phyloP scores from a whole-genome alignment of 768 basidiomycete genomes.

The Neoboletus magnificus region DNA sequence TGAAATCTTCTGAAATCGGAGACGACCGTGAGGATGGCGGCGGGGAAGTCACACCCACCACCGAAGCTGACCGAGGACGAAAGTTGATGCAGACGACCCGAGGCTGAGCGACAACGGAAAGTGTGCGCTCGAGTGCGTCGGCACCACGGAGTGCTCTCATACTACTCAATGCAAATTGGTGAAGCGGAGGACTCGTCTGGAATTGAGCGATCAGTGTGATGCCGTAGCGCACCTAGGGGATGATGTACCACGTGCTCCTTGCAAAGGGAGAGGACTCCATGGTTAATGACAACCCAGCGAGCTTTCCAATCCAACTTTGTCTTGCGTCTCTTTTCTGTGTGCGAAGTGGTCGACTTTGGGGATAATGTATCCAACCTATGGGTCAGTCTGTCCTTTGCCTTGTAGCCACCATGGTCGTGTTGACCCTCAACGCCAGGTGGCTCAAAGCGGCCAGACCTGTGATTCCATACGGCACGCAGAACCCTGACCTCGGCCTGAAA shows the following conservation, averaged over 20 bases:
- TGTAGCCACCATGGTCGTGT: neutral
- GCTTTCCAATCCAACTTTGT: constrained; percentile 58
- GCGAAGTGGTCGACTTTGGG: constrained; percentile 2
- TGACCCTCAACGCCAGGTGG: constrained; percentile 10
- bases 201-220: constrained; percentile 1
- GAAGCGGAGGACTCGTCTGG: constrained; percentile 40
- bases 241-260: constrained; percentile 47
- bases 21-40: constrained; percentile 25
- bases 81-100: constrained; percentile 45
- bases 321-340: constrained; percentile 27
- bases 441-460: constrained; percentile 29
- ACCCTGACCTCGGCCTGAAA: constrained; percentile 54
- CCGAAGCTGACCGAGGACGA: constrained; percentile 1
- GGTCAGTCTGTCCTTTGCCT: constrained; percentile 14
- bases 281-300: constrained; percentile 59
- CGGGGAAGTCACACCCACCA: constrained; percentile 10
- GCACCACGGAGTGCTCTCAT: constrained; percentile 44
- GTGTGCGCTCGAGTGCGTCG: constrained; percentile 38
- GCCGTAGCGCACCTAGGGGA: constrained; percentile 14
- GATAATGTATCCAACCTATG: constrained; percentile 9
- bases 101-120: constrained; percentile 20
- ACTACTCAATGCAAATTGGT: constrained; percentile 38
- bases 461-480: constrained; percentile 43
- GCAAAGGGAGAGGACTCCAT: constrained; percentile 53
- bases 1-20: constrained; percentile 16